Evolutionary conservation across 2,329 filamentous ascomycete species (phyloP), one percentile per base, ranked within the genome.

Genomic region (Aspergillus japonicus): DNA sequence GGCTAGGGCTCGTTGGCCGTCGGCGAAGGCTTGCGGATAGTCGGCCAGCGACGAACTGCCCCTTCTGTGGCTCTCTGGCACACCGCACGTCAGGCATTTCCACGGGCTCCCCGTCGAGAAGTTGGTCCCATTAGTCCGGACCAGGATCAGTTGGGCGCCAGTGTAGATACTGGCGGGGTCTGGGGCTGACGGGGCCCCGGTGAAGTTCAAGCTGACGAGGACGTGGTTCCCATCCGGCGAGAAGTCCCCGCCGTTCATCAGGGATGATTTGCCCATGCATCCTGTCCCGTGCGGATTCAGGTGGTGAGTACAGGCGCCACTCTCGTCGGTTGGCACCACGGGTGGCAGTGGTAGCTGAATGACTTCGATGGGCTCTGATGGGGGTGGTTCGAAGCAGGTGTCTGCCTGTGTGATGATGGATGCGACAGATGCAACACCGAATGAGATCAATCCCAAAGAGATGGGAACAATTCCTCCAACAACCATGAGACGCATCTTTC

Each of bases 21-120:
- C 75, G 2, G 66, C 64, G 54, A 81, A 81, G 0, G 73, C 68
- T 49, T 82, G 78, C 0, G 80, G 78, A 60, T 82, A 83, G 50
- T 77, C 77, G 1, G 64, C 56, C 33, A 57, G 21, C 1, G 62
- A 54, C 19, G 60, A 57, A 2, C 66, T 54, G 6, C 68, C 69
- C 3, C 65, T 48, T 1, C 69, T 63, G 50, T 80, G 77, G 31
- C 67, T 63, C 2, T 53, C 62, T 0, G 76, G 71, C 0, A 81
- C 71, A 2, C 75, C 26, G 26, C 26, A 26, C 26, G 26, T 26
- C 26, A 26, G 26, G 26, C 26, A 26, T 26, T 26, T 26, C 26
- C 26, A 26, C 26, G 26, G 26, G 26, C 26, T 26, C 2, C 26
- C 26, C 2, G 26, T 26, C 7, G 26, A 26, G 26, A 26, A 26